Base-by-base conservation (phyloP, 257 asterid genomes). In the Solanum piurae region DNA sequence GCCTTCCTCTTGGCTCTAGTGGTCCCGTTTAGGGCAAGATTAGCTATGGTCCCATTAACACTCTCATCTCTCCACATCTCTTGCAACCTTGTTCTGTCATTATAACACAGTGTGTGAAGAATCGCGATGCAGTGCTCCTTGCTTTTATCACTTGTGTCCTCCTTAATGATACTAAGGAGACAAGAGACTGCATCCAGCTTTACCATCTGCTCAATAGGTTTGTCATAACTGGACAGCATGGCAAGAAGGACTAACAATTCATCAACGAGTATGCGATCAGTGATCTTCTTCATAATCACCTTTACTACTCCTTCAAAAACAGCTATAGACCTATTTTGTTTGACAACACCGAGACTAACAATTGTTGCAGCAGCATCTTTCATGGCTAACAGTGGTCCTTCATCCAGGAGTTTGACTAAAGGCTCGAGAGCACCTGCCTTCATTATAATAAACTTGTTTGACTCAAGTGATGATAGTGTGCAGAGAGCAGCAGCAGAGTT, bases 1-100 rank as follows among this genome's bases (percentile, higher is more conserved):
- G 95, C 98, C 86, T 92, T 93, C 89, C 92, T 92, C 91, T 83
- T 90, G 27, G 98, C 95, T 90, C 94, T 92, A 25, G 91, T 79
- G 18, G 93, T 93, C 77, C 95, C 98, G 12, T 29, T 90, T 20
- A 16, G 77, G 23, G 91, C 89, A 2, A 93, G 91, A 18, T 52
- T 72, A 60, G 88, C 58, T 88, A 94, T 86, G 7, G 89, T 89
- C 79, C 87, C 89, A 12, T 77, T 42, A 1, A 73, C 83, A 27
- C 68, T 66, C 87, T 91, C 93, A 34, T 92, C 92, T 44, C 33
- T 88, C 58, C 77, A 68, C 8, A 94, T 83, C 85, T 90, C 90
- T 36, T 86, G 90, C 86, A 89, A 66, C 60, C 87, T 92, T 55
- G 49, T 68, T 20, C 90, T 90, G 83, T 93, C 93, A 38, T 84